Base-by-base conservation (phyloP, 2,329 filamentous ascomycete species). In the Colletotrichum australisinense region DNA sequence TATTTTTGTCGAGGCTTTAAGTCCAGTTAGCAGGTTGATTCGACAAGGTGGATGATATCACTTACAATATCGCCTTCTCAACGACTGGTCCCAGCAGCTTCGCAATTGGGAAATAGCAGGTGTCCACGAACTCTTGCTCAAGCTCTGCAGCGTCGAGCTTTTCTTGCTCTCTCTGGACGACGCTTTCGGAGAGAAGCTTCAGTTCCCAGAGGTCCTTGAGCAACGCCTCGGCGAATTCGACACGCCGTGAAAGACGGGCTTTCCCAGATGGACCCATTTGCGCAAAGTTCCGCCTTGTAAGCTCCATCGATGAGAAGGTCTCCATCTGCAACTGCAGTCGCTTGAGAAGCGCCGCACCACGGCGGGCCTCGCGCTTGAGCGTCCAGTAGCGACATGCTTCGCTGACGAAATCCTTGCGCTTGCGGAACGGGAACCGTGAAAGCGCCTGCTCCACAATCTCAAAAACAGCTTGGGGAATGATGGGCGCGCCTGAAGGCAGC, bases 311-410 rank as follows among this genome's bases (percentile, higher is more conserved):
- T 7, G 96, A 96, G 82, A 98, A 99, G 0, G 95, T 94, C 82
- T 98, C 96, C 88, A 98, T 93, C 82, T 98, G 95, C 70, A 98
- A 85, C 81, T 99, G 97, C 24, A 99, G 88, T 46, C 97, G 92
- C 84, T 98, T 98, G 73, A 99, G 88, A 68, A 99, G 87, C 4
- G 97, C 95, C 35, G 97, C 97, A 59, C 97, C 97, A 72, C 97
- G 90, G 42, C 97, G 92, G 74, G 96, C 94, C 82, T 99, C 97
- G 69, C 97, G 91, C 85, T 99, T 99, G 75, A 99, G 84, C 0
- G 97, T 98, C 97, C 97, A 99, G 83, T 98, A 99, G 77, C 95
- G 95, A 84, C 96, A 98, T 2, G 94, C 94, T 82, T 98, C 96
- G 70, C 95, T 93, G 2, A 97, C 92, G 81, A 95, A 99, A 74